Base-by-base conservation (phyloP, 192 early-diverging fungal species). In the Mortierella alpina region DNA sequence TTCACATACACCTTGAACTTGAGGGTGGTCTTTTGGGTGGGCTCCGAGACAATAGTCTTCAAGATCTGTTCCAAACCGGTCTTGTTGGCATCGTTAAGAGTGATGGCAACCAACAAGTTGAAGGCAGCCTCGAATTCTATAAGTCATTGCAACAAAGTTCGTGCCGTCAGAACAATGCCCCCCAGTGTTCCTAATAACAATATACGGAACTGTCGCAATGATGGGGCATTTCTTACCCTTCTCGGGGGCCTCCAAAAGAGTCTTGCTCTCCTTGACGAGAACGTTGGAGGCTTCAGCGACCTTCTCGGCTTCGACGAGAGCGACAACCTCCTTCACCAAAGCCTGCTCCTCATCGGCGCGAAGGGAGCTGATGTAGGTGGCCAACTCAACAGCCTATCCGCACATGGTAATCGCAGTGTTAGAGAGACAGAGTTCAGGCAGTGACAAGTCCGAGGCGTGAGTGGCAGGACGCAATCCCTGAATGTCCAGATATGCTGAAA, bases 31-130 rank as follows among this genome's bases (percentile, higher is more conserved):
- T 84, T 85, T 50, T 88, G 86, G 47, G 84, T 72, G 10, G 84
- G 74, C 58, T 84, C 83, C 9, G 73, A 59, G 40, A 88, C 85
- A 46, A 93, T 68, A 54, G 86, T 78, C 23, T 84, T 75, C 60
- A 89, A 81, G 55, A 90, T 74, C 45, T 70, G 59, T 22, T 84
- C 66, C 59, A 90, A 61, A 14, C 75, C 65, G 7, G 85, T 66
- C 44, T 85, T 70, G 8, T 78, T 79, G 42, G 85, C 74, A 17
- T 87, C 88, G 41, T 84, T 69, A 51, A 85, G 74, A 55, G 89
- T 83, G 70, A 92, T 81, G 55, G 91, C 92, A 72, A 92, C 88
- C 56, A 91, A 68, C 59, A 93, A 85, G 83, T 93, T 93, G 88
- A 87, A 91, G 42, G 89, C 84, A 65, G 79, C 49, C 82, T 93